Evolutionary conservation across 345 rosid genomes (phyloP), one percentile per base, ranked within the genome.

Genomic region (Salix purpurea): DNA sequence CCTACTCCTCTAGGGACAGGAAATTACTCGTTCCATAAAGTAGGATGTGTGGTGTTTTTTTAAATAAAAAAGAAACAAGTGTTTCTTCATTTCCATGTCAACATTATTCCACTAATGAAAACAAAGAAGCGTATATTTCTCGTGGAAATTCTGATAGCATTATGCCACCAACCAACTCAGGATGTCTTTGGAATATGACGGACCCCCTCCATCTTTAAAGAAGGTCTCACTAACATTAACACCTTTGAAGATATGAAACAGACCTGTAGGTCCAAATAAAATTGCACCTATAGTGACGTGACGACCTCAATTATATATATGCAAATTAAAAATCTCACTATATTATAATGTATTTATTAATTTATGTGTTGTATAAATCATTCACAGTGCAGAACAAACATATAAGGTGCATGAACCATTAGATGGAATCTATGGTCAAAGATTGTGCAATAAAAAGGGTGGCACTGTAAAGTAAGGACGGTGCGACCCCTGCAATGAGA

Each of bases 291-390:
- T 32, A 15, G 39, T 5, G n/a, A 37, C 23, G 28, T 75, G 79
- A 77, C 85, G 82, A 78, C 85, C 68, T 74, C 11, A 67, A 37
- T 23, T 23, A 23, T 40, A 2, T 40, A 2, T 40, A 3, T 40
- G 13, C 44, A 40, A 10, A 10, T 40, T 7, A 40, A 10, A 40
- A 2, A 40, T 9, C 1, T 40, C 44, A 40, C 10, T 11, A 40
- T 40, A 40, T 10, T 40, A 40, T 40, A 40, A 40, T 40, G 44
- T 2, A 40, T 40, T 40, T 40, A 10, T 40, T 40, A 10, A 11
- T 40, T 10, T 10, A 40, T 10, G 44, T 3, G 12, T 10, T 40
- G 2, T 10, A 40, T 9, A 40, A 40, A 10, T 11, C 44, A 2
- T 40, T 10, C 14, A 40, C 11, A 13, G 0, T 10, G 13, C 2